Base-by-base conservation (phyloP, 768 basidiomycete species). In the Pisolithus orientalis region DNA sequence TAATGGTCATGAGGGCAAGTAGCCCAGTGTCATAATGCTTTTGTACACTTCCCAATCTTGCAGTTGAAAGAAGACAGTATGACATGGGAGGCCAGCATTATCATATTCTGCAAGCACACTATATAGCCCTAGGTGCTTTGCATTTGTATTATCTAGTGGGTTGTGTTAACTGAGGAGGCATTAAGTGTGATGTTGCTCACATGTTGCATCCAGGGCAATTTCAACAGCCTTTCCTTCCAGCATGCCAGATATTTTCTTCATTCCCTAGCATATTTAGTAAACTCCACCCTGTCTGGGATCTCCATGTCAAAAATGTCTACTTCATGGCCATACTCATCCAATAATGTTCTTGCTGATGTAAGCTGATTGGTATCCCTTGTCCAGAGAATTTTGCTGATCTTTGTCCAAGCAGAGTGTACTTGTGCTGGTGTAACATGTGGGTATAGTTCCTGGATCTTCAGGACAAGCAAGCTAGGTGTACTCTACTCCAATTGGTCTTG, bases 391-490 rank as follows among this genome's bases (percentile, higher is more conserved):
- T 68, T 47, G 44, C 68, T 70, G 51, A 64, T 57, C 37, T 53
- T 47, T n/a, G 50, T 55, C 66, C 68, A 70, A 16, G 65, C 62
- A 28, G 42, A 24, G 45, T 67, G 56, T 8, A 70, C 53, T 42
- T 70, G 67, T 13, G 39, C 54, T 5, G 52, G 37, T 13, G 62
- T 62, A 10, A 61, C 52, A 9, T 54, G 52, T 9, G 67, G 66
- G 39, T 68, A 71, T 39, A 65, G 58, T 9, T 62, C 64, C 14
- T 67, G 65, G 24, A 67, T 73, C 53, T 59, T 65, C 6, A 63
- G 66, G 44, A 71, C 65, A 61, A 70, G 50, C 10, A 58, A 42
- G 4, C 39, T 55, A 14, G 65, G 67, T n/a, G 61, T 65, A 2
- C 44, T 49, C 58, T 60, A 42, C 39, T 50, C 59, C 1, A 61